Conservation (phyloP, 805 yeast genomes). For the Spathaspora girioi region DNA sequence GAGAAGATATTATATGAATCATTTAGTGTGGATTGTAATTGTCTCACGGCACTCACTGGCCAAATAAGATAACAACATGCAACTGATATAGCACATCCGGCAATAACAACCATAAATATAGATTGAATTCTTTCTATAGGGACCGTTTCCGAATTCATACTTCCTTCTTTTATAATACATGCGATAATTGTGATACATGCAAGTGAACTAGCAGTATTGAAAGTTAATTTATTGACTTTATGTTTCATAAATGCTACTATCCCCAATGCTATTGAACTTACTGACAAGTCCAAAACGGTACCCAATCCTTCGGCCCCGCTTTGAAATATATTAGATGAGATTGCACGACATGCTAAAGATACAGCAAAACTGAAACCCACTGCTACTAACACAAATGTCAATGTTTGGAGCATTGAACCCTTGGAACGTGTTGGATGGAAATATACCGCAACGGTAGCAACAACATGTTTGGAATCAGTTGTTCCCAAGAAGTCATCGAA, state of each 20-base stretch:
- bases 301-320: conserved; percentile 47
- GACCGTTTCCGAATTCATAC: conserved; percentile 52
- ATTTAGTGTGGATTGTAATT: conserved; percentile 45
- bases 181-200: conserved; percentile 71
- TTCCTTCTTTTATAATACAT: conserved; percentile 71
- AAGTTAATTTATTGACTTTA: conserved; percentile 60
- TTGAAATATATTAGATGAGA: conserved; percentile 45
- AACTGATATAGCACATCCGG: conserved; percentile 62
- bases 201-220: conserved; percentile 77
- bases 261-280: conserved; percentile 57
- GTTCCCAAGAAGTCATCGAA: conserved; percentile 53
- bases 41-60: conserved; percentile 55
- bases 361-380: conserved; percentile 51
- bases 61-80: conserved; percentile 57
- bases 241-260: conserved; percentile 68
- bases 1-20: conserved; percentile 53
- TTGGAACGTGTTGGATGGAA: conserved; percentile 78
- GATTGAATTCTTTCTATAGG: conserved; percentile 53
- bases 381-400: conserved; percentile 55
- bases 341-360: conserved; percentile 48
- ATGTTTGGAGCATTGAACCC: conserved; percentile 77
- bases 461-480: conserved; percentile 74
- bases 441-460: conserved; percentile 80
- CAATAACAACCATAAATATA: conserved; percentile 52
- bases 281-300: conserved; percentile 50